Evolutionary conservation across 2,329 filamentous ascomycete genomes (phyloP), one percentile per base, ranked within the genome.

Genomic region (Sarocladium oryzae): DNA sequence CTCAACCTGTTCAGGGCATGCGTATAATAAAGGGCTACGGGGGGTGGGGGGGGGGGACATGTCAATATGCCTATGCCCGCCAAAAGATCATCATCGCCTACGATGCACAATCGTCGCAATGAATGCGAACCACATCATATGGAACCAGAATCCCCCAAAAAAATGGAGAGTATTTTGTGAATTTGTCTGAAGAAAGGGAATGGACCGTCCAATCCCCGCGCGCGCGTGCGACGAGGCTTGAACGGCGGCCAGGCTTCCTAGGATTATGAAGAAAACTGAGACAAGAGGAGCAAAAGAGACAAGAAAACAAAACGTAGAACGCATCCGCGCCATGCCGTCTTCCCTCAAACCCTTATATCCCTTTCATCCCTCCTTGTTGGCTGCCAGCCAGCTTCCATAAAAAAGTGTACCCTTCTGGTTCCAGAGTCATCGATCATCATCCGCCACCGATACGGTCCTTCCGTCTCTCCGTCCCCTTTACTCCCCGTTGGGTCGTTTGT

Each of bases 241-340:
- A 16, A 33, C 26, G 28, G 43, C 32, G 28, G 43, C 43, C 43
- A 48, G 43, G 43, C 43, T 48, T 48, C 43, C 28, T 48, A 48
- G 43, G 43, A 46, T n/a, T 15, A 41, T 18, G 41, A 48, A 24
- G 24, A 37, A 16, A 33, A 55, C 37, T 57, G 53, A 57, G 13
- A 58, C 52, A 56, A 56, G 52, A 56, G 55, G 45, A 49, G 48
- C 33, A 52, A 35, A 56, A 52, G 46, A 48, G 35, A 54, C 56
- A 56, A 57, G 41, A 54, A 54, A 53, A 51, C 45, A 52, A 52
- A 54, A 54, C 26, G 49, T 51, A 51, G 26, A 51, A 53, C 36
- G 43, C 37, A 36, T 51, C 37, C 41, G 28, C 26, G 37, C 49
- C 28, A n/a, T 48, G 43, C 43, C 43, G 18, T 48, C 43, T 48